Evolutionary conservation across 257 asterid species (phyloP), one percentile per base, ranked within the genome.

Genomic region (Handroanthus guayacan): DNA sequence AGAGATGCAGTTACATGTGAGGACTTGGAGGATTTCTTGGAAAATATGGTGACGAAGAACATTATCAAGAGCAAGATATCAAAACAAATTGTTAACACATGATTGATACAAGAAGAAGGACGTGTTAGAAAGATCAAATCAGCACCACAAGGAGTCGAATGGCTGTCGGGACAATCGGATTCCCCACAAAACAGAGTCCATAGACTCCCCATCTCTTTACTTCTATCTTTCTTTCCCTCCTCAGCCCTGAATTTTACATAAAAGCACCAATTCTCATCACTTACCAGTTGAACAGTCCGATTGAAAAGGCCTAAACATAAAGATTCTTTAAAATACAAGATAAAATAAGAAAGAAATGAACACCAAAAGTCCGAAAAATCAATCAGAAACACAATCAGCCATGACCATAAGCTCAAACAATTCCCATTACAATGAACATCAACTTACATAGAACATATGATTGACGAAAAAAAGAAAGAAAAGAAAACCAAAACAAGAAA

Each of bases 141-240:
- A 57, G 81, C 64, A 67, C 61, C 84, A 67, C 89, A 89, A 41
- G 75, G 76, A 56, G 62, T 75, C 68, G 74, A 77, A 43, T 43
- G 43, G 14, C 75, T 48, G 60, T 68, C 71, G 2, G 78, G 74
- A 71, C 86, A 84, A 58, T 69, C 75, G 41, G 85, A 56, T 44
- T 78, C 75, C 31, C 94, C 95, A 25, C 97, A 94, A 55, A 90
- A 87, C 74, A 77, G 62, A 43, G 71, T 77, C 95, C 93, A 89
- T 5, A 87, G 62, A 71, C 73, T 80, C 84, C 83, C 90, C 98
- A 92, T 90, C 78, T 79, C 16, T 41, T 8, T 4, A n/a, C 5
- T 41, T 4, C 8, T 5, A 41, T 5, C 45, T 41, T 8, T 41
- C 45, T 41, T 41, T 41, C 8, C 45, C 45, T 41, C 75, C 55